These are phyloP conservation scores for Begonia loranthoides DNA, from an alignment of 306 rosid genomes.

Conservation along the genomic window DNA sequence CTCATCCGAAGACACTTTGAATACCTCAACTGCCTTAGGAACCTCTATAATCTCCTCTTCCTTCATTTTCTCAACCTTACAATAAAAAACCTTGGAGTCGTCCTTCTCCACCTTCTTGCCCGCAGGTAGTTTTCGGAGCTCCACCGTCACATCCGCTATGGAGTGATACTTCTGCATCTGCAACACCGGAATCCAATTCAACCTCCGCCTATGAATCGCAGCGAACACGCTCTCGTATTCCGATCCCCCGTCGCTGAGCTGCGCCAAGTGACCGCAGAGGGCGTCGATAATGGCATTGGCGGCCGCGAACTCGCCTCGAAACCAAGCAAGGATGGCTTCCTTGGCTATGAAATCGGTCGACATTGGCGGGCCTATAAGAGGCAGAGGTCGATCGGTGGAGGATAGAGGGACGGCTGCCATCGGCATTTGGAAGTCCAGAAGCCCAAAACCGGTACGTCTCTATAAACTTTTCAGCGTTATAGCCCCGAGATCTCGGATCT, in stretches of 20 bases:
- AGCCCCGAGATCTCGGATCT: not conserved
- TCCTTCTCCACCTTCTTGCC: slow-evolving; percentile 16
- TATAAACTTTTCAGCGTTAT: not conserved
- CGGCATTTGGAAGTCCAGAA: slow-evolving; percentile 12
- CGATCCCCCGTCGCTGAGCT: slow-evolving; percentile 18
- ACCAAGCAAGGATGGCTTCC: slow-evolving; percentile 73
- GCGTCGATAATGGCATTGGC: slow-evolving; percentile 79
- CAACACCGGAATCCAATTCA: slow-evolving; percentile 80
- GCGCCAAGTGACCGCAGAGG: slow-evolving; percentile 51
- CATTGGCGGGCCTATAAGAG: slow-evolving; percentile 20
- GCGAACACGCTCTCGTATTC: slow-evolving; percentile 34
- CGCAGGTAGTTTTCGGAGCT: slow-evolving; percentile 32
- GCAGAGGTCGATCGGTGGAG: slow-evolving; percentile 25
- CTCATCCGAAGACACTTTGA: slow-evolving; percentile 14
- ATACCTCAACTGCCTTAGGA: slow-evolving; percentile 10
- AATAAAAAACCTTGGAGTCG: not conserved
- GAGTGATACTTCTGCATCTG: slow-evolving; percentile 90
- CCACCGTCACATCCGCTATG: slow-evolving; percentile 57
- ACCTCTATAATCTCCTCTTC: not conserved
- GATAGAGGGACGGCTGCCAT: slow-evolving; percentile 55
- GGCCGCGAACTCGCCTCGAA: slow-evolving; percentile 79
- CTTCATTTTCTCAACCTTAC: slow-evolving; percentile 3
- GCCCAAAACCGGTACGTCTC: not conserved
- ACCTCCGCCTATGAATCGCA: slow-evolving; percentile 61
- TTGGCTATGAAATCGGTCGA: slow-evolving; percentile 47